Base-by-base conservation (phyloP, 2,329 filamentous ascomycete genomes). In the Fusarium austroafricanum region DNA sequence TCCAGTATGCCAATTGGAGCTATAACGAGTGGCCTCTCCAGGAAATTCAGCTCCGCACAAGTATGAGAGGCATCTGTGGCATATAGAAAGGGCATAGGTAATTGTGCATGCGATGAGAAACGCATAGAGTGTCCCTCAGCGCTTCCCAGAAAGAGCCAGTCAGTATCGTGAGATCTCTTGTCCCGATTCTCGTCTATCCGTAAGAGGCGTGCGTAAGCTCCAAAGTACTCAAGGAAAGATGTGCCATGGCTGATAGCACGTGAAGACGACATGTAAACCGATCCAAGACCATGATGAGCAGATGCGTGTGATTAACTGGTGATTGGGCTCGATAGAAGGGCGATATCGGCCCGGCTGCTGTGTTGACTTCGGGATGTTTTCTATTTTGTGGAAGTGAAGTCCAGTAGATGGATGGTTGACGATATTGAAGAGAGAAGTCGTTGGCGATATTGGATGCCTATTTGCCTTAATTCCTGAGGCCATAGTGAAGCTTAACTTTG, bases 271-370 rank as follows among this genome's bases (percentile, higher is more conserved):
- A 10, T 17, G 10, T 5, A n/a, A 38, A 14, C 6, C 23, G 20
- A 20, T 49, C 29, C 7, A 23, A 17, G 15, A 12, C 5, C 7
- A 43, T 50, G 23, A 20, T 37, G 10, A 31, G 23, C 23, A 50
- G n/a, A 15, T 18, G 18, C 12, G 21, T 8, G 42, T 28, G n/a
- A 26, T 31, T 12, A 18, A 17, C 15, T 12, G 17, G 37, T 29
- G 37, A 37, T 35, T n/a, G 33, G 23, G 6, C 9, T 21, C 12
- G 5, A 8, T 21, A 20, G 12, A 20, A 44, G n/a, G 21, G 40
- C 20, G 18, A 46, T 42, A 35, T 68, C 65, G 65, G 65, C 14
- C 65, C 55, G 60, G 37, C 39, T 50, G 9, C 26, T 26, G 4
- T 29, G 18, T 21, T 20, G 43, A 26, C 31, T 49, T 21, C 37